phyloP scores from a whole-genome alignment of 2,329 filamentous ascomycete genomes.

The Clathrospora elynae region DNA sequence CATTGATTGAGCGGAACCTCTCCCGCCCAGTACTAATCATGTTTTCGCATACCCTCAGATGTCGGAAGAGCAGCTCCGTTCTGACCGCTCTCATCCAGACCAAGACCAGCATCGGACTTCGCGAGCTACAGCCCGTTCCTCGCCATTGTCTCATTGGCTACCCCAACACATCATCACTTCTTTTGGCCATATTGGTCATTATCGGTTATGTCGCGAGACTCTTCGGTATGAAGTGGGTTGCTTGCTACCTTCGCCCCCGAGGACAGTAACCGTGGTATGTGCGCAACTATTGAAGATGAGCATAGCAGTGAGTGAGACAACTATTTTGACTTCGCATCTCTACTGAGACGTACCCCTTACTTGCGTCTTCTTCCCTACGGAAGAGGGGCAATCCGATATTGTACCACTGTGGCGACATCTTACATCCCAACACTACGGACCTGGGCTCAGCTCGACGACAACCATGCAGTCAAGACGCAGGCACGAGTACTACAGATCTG shows the following conservation, averaged over 20 bases:
- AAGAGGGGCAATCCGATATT: slow-evolving; percentile 4
- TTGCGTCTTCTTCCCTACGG: slow-evolving; percentile 3
- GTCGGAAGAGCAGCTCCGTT: slow-evolving; percentile 1
- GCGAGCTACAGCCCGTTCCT: slow-evolving; percentile 12
- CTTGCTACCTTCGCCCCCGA: too few relatives aligned
- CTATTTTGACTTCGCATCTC: slow-evolving; percentile 5
- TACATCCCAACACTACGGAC: slow-evolving; percentile 22
- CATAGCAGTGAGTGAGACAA: neutral
- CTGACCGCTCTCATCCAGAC: neutral
- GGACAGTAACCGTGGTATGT: too few relatives aligned
- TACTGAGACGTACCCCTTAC: slow-evolving; percentile 3
- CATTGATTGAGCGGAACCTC: too few relatives aligned
- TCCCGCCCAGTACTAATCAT: too few relatives aligned
- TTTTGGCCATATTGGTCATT: too few relatives aligned
- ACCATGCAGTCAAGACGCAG: slow-evolving; percentile 13
- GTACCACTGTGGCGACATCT: slow-evolving; percentile 20
- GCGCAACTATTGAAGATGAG: neutral
- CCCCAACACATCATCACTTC: neutral
- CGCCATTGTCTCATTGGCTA: slow-evolving; percentile 6
- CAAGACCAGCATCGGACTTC: slow-evolving; percentile 19
- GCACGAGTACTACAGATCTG: slow-evolving; percentile 21
- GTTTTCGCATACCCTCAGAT: neutral
- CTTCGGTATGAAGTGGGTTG: too few relatives aligned
- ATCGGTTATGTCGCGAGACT: too few relatives aligned
- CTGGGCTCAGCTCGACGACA: slow-evolving; percentile 23